Evolutionary conservation across 2,329 filamentous ascomycete genomes (phyloP).

Genomic region (Aspergillus proliferans): DNA sequence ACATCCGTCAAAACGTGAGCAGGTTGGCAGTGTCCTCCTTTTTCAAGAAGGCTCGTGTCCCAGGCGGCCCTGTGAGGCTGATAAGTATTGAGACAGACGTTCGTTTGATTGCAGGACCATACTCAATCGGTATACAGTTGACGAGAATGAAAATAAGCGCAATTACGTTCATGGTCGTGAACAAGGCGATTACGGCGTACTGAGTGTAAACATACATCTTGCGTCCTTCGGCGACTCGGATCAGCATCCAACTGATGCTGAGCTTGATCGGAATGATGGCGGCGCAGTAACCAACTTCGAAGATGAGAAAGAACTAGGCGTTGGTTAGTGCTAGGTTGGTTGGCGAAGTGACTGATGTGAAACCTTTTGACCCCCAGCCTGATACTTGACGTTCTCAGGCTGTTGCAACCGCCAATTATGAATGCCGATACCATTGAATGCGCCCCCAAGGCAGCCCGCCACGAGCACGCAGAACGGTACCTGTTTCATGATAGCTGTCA

Average conservation of each 20-base stretch:
- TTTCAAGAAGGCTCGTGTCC: slow-evolving; percentile 9
- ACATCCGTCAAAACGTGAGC: slow-evolving; percentile 16
- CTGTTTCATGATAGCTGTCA: slow-evolving; percentile 4
- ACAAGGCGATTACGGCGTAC: slow-evolving; percentile 14
- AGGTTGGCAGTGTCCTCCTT: slow-evolving; percentile 16
- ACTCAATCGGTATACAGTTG: slow-evolving; percentile 18
- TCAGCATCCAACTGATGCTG: slow-evolving; percentile 21
- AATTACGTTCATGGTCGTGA: slow-evolving; percentile 17
- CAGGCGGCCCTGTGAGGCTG: slow-evolving; percentile 13
- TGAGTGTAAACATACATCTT: slow-evolving; percentile 16
- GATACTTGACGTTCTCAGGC: slow-evolving; percentile 13
- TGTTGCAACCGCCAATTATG: slow-evolving; percentile 7
- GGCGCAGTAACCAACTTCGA: slow-evolving; percentile 20
- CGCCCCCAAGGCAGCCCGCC: slow-evolving; percentile 15
- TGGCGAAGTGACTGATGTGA: background rate
- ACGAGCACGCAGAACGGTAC: slow-evolving; percentile 14
- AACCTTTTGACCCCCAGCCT: slow-evolving; percentile 14
- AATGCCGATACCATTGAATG: slow-evolving; percentile 19
- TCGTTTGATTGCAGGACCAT: background rate
- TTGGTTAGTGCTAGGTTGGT: background rate
- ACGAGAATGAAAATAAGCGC: slow-evolving; percentile 18
- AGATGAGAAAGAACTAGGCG: slow-evolving; percentile 18
- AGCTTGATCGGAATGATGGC: slow-evolving; percentile 22
- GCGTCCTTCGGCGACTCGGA: slow-evolving; percentile 18
- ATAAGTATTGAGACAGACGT: background rate